Evolutionary conservation across 2,329 filamentous ascomycete species (phyloP).

Genomic region (Thelonectria blattea): DNA sequence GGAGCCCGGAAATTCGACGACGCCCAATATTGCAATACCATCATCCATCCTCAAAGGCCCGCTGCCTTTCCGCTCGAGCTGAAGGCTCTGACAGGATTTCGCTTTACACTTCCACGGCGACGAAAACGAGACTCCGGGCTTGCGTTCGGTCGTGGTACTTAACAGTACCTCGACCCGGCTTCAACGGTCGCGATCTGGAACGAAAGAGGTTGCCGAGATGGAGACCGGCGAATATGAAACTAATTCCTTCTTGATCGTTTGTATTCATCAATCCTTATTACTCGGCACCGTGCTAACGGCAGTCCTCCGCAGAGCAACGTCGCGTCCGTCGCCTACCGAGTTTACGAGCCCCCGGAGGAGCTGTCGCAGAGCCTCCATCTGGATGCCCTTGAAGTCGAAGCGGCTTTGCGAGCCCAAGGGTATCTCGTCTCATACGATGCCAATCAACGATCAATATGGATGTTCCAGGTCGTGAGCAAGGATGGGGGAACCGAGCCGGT

Average conservation of each 20-base stretch:
- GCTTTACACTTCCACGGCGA: slow-evolving; percentile 14
- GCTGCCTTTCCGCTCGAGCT: slow-evolving; percentile 22
- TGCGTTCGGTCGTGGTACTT: slow-evolving; percentile 28
- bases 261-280: slow-evolving; percentile 31
- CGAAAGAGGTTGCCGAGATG: slow-evolving; percentile 57
- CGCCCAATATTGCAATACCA: slow-evolving; percentile 29
- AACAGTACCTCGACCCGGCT: slow-evolving; percentile 34
- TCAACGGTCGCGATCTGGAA: slow-evolving; percentile 36
- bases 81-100: slow-evolving; percentile 4
- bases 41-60: slow-evolving; percentile 26
- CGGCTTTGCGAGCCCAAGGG: slow-evolving; percentile 56
- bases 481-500: slow-evolving; percentile 42
- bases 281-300: slow-evolving; percentile 21
- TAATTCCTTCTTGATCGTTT: slow-evolving; percentile 64
- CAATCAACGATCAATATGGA: slow-evolving; percentile 58
- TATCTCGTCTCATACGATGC: slow-evolving; percentile 60
- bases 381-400: slow-evolving; percentile 58
- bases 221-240: slow-evolving; percentile 69
- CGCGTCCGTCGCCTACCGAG: slow-evolving; percentile 59
- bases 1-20: slow-evolving; percentile 43
- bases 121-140: slow-evolving; percentile 22
- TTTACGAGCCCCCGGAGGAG: slow-evolving; percentile 58
- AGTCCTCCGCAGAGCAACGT: slow-evolving; percentile 58
- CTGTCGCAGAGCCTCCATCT: slow-evolving; percentile 52
- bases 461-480: slow-evolving; percentile 56